Percentiles rank a stretch among this genome's conserved stretches.
phyloP scores from a whole-genome alignment of 1,139 yeast genomes.

The Sugiyamaella paludigena region DNA sequence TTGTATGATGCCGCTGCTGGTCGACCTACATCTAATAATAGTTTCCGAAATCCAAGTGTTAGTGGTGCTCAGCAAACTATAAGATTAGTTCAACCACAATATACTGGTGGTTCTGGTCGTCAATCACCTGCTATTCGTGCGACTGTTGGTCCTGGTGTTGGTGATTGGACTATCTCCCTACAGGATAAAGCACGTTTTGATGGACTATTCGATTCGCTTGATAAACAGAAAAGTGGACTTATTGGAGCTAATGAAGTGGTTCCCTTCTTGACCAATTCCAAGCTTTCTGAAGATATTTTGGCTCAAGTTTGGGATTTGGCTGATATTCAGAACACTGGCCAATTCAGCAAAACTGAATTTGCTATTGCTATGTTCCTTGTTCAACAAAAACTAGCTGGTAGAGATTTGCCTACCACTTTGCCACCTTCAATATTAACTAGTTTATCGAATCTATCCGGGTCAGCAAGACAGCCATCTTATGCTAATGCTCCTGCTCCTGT shows the following conservation, averaged over 20 bases:
- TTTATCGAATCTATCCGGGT: slow-evolving; percentile 16
- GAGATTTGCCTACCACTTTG: slow-evolving; percentile 59
- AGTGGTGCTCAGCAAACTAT: slow-evolving; percentile 9
- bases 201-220: slow-evolving; percentile 71
- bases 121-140: slow-evolving; percentile 16
- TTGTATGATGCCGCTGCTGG: slow-evolving; percentile 29
- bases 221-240: slow-evolving; percentile 58
- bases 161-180: slow-evolving; percentile 66
- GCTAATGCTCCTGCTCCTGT: slow-evolving; percentile 8
- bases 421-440: slow-evolving; percentile 33
- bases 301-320: slow-evolving; percentile 95
- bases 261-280: slow-evolving; percentile 82
- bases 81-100: slow-evolving; percentile 15
- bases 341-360: slow-evolving; percentile 76
- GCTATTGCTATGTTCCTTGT: slow-evolving; percentile 92
- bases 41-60: slow-evolving; percentile 18
- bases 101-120: slow-evolving; percentile 43
- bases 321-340: slow-evolving; percentile 84
- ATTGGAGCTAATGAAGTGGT: slow-evolving; percentile 76
- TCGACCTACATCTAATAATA: slow-evolving; percentile 24
- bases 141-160: slow-evolving; percentile 2
- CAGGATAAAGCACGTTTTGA: slow-evolving; percentile 78
- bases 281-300: slow-evolving; percentile 75
- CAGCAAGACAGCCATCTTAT: slow-evolving; percentile 24
- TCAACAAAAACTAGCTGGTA: slow-evolving; percentile 77